Percentiles rank a stretch among this genome's conserved stretches.
Evolutionary conservation across 2,329 filamentous ascomycete species (phyloP).

Genomic region (Paraconiothyrium brasiliense): DNA sequence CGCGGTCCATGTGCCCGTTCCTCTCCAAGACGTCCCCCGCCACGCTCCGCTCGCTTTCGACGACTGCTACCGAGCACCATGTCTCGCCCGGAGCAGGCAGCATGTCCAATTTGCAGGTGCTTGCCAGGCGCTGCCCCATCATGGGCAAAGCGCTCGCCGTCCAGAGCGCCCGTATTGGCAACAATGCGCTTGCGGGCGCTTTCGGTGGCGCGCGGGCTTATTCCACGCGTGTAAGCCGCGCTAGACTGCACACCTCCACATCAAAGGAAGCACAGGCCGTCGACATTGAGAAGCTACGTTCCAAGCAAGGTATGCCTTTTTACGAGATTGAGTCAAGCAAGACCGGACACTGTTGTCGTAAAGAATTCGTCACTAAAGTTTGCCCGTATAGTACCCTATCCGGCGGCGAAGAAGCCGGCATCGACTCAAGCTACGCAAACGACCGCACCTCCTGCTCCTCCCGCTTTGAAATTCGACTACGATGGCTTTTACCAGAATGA

Average conservation of each 20-base stretch:
- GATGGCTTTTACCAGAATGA: slow-evolving; percentile 87
- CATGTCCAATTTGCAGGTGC: slow-evolving; percentile 95
- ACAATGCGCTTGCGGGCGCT: slow-evolving; percentile 57
- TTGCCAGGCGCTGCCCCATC: slow-evolving; percentile 93
- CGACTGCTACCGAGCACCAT: slow-evolving; percentile 71
- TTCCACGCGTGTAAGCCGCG: slow-evolving; percentile 65
- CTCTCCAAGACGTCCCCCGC: slow-evolving; percentile 92
- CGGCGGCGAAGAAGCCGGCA: slow-evolving; percentile 38
- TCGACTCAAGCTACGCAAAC: slow-evolving; percentile 35
- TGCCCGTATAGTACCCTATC: slow-evolving; percentile 41
- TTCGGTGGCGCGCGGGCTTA: slow-evolving; percentile 61
- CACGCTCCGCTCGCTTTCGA: slow-evolving; percentile 88
- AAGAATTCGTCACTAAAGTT: slow-evolving; percentile 9
- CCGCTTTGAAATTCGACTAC: slow-evolving; percentile 80
- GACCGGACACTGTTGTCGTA: background rate
- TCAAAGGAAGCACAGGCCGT: slow-evolving; percentile 81
- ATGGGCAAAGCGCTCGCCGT: slow-evolving; percentile 98
- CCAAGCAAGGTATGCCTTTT: slow-evolving; percentile 53
- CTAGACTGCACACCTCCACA: slow-evolving; percentile 82
- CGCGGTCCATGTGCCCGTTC: slow-evolving; percentile 96
- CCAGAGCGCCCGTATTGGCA: slow-evolving; percentile 67
- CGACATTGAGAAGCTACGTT: slow-evolving; percentile 59
- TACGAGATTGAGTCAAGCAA: background rate
- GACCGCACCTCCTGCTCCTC: slow-evolving; percentile 59
- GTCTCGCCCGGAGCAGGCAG: slow-evolving; percentile 84